Evolutionary conservation across 495 filamentous ascomycete genomes (phyloP).

Genomic region (Penicillium parvum): DNA sequence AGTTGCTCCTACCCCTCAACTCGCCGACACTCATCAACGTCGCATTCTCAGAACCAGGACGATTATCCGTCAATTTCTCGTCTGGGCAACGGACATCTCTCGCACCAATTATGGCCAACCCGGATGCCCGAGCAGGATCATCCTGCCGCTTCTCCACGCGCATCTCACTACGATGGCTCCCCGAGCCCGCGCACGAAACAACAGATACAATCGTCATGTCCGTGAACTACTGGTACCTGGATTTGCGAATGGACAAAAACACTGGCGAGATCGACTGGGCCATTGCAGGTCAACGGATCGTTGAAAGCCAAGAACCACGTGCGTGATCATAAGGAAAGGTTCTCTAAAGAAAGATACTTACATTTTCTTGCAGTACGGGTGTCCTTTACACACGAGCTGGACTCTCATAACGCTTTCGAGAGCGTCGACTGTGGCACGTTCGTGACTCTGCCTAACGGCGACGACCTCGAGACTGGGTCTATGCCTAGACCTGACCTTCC

Average conservation of each 20-base stretch:
- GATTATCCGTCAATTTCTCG: not conserved
- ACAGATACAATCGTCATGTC: conserved; percentile 46
- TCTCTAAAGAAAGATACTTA: too few species aligned
- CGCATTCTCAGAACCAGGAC: not conserved
- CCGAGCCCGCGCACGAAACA: conserved; percentile 35
- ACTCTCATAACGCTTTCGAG: conserved; percentile 37
- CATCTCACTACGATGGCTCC: conserved; percentile 43
- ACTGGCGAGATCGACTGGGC: conserved; percentile 37
- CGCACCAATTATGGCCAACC: conserved; percentile 9
- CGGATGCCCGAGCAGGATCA: conserved; percentile 3
- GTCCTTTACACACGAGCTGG: conserved; percentile 39
- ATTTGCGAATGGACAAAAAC: conserved; percentile 36
- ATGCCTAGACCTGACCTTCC: conserved; percentile 39
- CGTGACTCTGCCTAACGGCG: conserved; percentile 34
- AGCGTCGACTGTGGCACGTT: conserved; percentile 38
- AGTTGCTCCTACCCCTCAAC: too few species aligned
- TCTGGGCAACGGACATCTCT: too few species aligned
- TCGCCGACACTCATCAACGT: not conserved
- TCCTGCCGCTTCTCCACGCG: conserved; percentile 35
- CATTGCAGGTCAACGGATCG: conserved; percentile 35
- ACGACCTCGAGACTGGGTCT: conserved; percentile 36
- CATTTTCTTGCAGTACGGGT: conserved; percentile 22
- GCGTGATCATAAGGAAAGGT: conserved; percentile 2
- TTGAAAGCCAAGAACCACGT: conserved; percentile 30
- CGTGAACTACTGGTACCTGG: conserved; percentile 41